A percentile compares a stretch with the other conserved stretches of the same genome.
Conservation (phyloP, 2,329 filamentous ascomycete species). For the Xylaria sp. region DNA sequence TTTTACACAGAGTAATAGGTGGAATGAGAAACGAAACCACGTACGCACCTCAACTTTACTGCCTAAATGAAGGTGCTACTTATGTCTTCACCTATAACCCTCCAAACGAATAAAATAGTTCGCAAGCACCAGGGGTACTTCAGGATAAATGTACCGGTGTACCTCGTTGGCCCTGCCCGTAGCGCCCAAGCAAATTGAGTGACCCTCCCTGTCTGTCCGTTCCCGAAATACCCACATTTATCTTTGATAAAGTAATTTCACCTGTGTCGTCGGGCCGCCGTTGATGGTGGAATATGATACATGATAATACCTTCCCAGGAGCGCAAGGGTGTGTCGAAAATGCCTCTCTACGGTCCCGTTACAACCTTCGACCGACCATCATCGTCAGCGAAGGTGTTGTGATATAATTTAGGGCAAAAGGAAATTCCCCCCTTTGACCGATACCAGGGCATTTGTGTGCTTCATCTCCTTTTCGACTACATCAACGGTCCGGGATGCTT, state of each 20-base stretch:
- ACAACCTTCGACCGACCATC: not conserved
- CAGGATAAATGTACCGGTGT: conserved; percentile 32
- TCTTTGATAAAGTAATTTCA: conserved; percentile 13
- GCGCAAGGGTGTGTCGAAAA: not conserved
- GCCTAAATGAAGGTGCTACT: conserved; percentile 24
- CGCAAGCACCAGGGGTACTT: not conserved
- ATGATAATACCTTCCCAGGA: conserved; percentile 3
- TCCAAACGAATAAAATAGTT: not conserved
- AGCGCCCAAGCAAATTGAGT: not conserved
- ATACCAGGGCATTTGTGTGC: not conserved
- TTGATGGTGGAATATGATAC: not conserved
- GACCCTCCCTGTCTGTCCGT: not conserved
- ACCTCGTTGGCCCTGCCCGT: conserved; percentile 9
- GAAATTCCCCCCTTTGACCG: not conserved
- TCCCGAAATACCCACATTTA: conserved; percentile 1
- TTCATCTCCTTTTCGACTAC: not conserved
- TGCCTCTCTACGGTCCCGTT: not conserved
- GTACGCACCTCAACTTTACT: not conserved
- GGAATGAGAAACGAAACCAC: conserved; percentile 8
- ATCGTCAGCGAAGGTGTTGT: not conserved
- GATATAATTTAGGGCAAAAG: not conserved
- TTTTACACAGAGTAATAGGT: not conserved
- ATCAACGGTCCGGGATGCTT: not conserved
- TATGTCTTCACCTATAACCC: not conserved
- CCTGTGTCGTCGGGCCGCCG: conserved; percentile 13